Percentiles rank a stretch among this genome's conserved stretches.
phyloP scores from a whole-genome alignment of 2,329 filamentous ascomycete species.

The Pestalotiopsis sp. region DNA sequence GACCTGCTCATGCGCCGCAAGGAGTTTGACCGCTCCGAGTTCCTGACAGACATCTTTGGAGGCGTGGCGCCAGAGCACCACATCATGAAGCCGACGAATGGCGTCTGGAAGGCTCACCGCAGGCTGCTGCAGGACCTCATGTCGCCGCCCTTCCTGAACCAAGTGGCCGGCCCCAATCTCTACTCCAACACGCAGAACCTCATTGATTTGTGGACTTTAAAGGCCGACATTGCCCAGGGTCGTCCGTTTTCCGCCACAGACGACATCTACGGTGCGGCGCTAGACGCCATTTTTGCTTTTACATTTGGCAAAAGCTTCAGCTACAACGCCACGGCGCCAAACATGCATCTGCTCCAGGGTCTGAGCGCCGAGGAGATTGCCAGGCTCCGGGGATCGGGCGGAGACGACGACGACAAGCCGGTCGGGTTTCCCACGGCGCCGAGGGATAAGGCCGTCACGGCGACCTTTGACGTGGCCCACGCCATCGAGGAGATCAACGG shows the following conservation, averaged over 20 bases:
- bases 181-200: constrained; percentile 28
- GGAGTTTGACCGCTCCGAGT: constrained; percentile 35
- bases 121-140: constrained; percentile 40
- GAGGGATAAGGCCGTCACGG: neutral
- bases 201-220: constrained; percentile 35
- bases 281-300: constrained; percentile 20
- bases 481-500: constrained; percentile 8
- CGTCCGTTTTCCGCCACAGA: constrained; percentile 31
- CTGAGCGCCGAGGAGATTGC: neutral
- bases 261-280: constrained; percentile 17
- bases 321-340: constrained; percentile 3
- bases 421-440: constrained; percentile 10
- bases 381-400: constrained; percentile 2
- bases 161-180: constrained; percentile 33
- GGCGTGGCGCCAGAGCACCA: constrained; percentile 29
- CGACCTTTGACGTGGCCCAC: neutral
- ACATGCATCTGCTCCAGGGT: neutral
- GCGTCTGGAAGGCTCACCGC: constrained; percentile 30
- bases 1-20: constrained; percentile 36
- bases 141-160: constrained; percentile 37
- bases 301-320: constrained; percentile 16
- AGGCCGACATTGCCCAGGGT: constrained; percentile 34
- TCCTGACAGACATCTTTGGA: constrained; percentile 23
- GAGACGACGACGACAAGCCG: constrained; percentile 11
- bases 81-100: constrained; percentile 32